A percentile compares a stretch with the other conserved stretches of the same genome.
These are phyloP conservation scores for Chalaropsis thielavioides DNA, from an alignment of 2,329 filamentous ascomycete species.

Conservation along the genomic window DNA sequence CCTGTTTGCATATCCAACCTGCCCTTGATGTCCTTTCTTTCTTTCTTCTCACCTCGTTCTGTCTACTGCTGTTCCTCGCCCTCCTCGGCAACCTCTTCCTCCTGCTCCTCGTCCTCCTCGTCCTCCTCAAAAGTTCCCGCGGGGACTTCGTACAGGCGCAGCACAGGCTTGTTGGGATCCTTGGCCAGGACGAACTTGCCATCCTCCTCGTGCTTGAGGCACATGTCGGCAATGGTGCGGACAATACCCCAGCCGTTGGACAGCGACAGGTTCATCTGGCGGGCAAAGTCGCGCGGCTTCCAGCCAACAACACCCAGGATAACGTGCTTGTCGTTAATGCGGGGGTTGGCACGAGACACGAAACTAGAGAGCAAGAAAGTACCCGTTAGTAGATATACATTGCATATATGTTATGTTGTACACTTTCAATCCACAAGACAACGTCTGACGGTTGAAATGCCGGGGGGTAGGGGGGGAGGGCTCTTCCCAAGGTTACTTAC, in stretches of 20 bases:
- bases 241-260: conserved; percentile 99
- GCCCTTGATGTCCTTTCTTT: neutral
- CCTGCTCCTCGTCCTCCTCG: conserved; percentile 44
- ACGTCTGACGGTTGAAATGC: neutral
- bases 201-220: conserved; percentile 51
- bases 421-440: neutral
- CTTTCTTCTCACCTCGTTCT: neutral
- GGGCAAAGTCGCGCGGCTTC: conserved; percentile 93
- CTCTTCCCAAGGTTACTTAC: conserved; percentile 34
- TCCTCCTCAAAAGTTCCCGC: conserved; percentile 72
- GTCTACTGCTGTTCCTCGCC: conserved; percentile 20
- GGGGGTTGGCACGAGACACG: conserved; percentile 85
- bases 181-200: conserved; percentile 70
- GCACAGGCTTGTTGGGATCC: conserved; percentile 94
- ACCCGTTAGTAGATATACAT: conserved; percentile 21
- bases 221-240: conserved; percentile 93
- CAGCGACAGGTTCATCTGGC: conserved; percentile 94
- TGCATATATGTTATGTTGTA: neutral
- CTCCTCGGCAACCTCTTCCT: conserved; percentile 41
- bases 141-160: conserved; percentile 86
- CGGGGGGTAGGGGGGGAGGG: too few relatives aligned
- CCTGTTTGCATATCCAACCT: neutral
- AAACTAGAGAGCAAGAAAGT: conserved; percentile 44
- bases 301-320: conserved; percentile 91
- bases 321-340: conserved; percentile 84